Evolutionary conservation across 2,329 filamentous ascomycete genomes (phyloP).

Genomic region (Cladosporium colombiae): DNA sequence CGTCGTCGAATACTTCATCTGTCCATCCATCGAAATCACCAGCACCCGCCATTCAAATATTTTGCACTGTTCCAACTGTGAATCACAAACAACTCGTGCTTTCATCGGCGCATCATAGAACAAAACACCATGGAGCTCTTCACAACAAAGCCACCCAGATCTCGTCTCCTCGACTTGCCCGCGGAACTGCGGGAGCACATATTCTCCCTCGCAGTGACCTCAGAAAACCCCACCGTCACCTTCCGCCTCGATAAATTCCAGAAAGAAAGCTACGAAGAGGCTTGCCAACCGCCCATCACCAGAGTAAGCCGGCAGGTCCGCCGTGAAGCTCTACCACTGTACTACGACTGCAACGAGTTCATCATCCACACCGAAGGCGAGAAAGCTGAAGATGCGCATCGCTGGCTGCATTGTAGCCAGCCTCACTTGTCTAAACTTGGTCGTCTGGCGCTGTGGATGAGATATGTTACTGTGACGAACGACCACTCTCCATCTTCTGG

Average conservation of each 20-base stretch:
- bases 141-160: conserved; percentile 1
- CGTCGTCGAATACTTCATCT: conserved; percentile 1
- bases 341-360: conserved; percentile 35
- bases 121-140: conserved; percentile 4
- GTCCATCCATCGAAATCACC: background rate
- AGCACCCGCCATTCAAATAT: background rate
- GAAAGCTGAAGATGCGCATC: conserved; percentile 30
- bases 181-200: conserved; percentile 32
- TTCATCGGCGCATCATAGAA: background rate
- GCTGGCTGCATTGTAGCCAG: conserved; percentile 30
- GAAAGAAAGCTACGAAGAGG: conserved; percentile 29
- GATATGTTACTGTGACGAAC: conserved; percentile 27
- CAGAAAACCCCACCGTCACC: conserved; percentile 30
- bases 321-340: conserved; percentile 32
- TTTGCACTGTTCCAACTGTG: background rate
- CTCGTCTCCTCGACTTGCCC: conserved; percentile 26
- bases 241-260: conserved; percentile 36
- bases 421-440: conserved; percentile 26
- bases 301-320: conserved; percentile 32
- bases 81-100: background rate
- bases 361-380: conserved; percentile 34
- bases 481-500: conserved; percentile 23
- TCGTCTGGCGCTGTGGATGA: conserved; percentile 33
- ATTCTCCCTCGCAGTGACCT: conserved; percentile 30
- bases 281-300: conserved; percentile 33